Evolutionary conservation across 352 stramenopile species (phyloP).

Genomic region (Phytophthora rubi): DNA sequence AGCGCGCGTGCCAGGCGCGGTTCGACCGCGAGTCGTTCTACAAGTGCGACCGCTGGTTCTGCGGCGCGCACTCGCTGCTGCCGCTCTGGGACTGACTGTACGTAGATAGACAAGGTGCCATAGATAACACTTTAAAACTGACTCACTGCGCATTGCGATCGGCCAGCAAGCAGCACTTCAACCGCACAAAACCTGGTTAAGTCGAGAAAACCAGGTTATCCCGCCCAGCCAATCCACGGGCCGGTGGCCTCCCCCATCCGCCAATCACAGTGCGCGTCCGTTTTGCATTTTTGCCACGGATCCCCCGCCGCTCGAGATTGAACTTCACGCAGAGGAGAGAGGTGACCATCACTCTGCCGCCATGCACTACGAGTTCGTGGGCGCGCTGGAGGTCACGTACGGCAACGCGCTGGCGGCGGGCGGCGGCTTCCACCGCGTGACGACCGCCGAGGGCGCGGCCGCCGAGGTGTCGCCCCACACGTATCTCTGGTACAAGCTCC

Average conservation of each 20-base stretch:
- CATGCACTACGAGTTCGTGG: constrained; percentile 81
- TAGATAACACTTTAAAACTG: background rate
- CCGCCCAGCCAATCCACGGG: no score
- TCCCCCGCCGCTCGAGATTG: constrained; percentile 4
- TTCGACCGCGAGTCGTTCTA: constrained; percentile 63
- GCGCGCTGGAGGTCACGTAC: constrained; percentile 84
- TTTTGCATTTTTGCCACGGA: background rate
- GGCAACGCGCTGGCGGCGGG: constrained; percentile 83
- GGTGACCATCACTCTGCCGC: background rate
- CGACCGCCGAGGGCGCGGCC: constrained; percentile 69
- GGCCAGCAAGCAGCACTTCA: background rate
- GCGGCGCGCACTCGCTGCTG: constrained; percentile 58
- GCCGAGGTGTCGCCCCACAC: constrained; percentile 83
- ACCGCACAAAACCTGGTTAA: background rate
- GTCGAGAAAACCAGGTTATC: no score
- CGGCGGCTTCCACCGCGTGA: constrained; percentile 85
- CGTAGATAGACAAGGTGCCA: constrained; percentile 15
- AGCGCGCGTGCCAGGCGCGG: constrained; percentile 48
- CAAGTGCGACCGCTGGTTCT: constrained; percentile 84
- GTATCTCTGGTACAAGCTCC: constrained; percentile 87
- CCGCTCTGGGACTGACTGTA: constrained; percentile 23
- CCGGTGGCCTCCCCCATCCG: no score
- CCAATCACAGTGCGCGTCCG: background rate
- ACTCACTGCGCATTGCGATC: background rate
- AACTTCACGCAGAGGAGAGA: constrained; percentile 12